Base-by-base conservation (phyloP, 192 early-diverging fungal genomes). In the Haplosporangium gracile region DNA sequence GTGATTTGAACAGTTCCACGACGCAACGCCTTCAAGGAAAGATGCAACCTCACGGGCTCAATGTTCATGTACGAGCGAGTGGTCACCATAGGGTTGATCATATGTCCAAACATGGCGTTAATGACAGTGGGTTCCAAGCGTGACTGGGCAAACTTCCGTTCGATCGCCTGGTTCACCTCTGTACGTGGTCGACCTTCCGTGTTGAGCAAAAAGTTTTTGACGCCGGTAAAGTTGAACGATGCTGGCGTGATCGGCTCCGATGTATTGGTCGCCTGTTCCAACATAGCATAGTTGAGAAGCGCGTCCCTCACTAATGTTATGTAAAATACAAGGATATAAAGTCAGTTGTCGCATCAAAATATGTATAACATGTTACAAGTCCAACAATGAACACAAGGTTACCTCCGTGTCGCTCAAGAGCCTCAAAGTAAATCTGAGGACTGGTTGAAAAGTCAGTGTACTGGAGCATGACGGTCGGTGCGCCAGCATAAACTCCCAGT, bases 51-150 rank as follows among this genome's bases (percentile, higher is more conserved):
- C 45, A 95, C 89, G 47, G 95, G 94, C 47, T 93, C 92, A 51
- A 93, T 91, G 26, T 92, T 92, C 91, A 96, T 95, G 81, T 97
- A 96, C 1, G 94, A 95, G 13, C 96, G 90, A 0, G 96, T 94
- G 9, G 96, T 93, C 75, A 97, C 88, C 88, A 96, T 94, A 5
- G 96, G 94, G 78, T 97, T 97, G 77, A 94, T 91, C 55, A 90
- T 85, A 51, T 95, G 93, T 79, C 95, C 93, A 85, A 96, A 97
- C 53, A 94, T 89, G 18, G 93, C 91, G 63, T 93, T 95, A 71
- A 97, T 90, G 22, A 93, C 91, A 9, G 92, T 89, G 45, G 93
- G 91, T 68, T 94, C 95, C 55, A 97, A 78, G 22, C 95, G 88
- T 79, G 93, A 92, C 55, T 85, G 89, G 1, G 88, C 78, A 82